Base-by-base conservation (phyloP, 768 basidiomycete species). In the Tulasnella calospora region DNA sequence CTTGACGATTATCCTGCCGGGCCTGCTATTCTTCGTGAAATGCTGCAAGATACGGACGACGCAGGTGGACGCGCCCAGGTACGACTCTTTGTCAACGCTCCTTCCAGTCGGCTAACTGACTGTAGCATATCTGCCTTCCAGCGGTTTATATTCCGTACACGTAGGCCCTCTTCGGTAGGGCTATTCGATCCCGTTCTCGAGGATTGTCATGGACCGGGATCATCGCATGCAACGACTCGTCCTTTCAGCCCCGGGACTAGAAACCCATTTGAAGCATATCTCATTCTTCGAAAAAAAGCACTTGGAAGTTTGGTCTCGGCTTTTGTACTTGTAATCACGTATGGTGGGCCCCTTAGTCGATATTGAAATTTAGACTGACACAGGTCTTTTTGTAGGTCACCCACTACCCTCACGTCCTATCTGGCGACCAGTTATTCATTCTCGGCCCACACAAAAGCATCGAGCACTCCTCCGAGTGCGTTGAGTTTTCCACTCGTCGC, bases 281-380 rank as follows among this genome's bases (percentile, higher is more conserved):
- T 19, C 7, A 75, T 23, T 75, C 74, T 3, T 46, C 38, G 21
- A 75, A 75, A 30, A 75, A 21, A 13, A 75, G 46, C 15, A 55
- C 74, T n/a, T 9, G 74, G 4, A 75, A 75, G 36, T 75, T 41
- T 27, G 74, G 74, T 35, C 41, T 75, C 6, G 74, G 74, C 5
- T 75, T 75, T 75, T n/a, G 51, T 13, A 19, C 74, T 47, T 75
- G 40, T 30, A 55, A 75, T 57, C 74, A 75, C n/a, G 74, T 75
- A 47, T 40, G 8, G 74, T 46, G 13, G 15, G 38, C 10, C 13
- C 3, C 51, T 36, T 19, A 55, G n/a, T 27, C 41, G 21, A 17
- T 12, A 17, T 30, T 46, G 10, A 17, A 33, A 38, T 27, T 21
- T 46, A 30, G 51, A 27, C 23, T 75, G 36, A 38, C 71, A n/a